Conservation (phyloP, 2,329 filamentous ascomycete genomes). For the Trichoderma guizhouense region DNA sequence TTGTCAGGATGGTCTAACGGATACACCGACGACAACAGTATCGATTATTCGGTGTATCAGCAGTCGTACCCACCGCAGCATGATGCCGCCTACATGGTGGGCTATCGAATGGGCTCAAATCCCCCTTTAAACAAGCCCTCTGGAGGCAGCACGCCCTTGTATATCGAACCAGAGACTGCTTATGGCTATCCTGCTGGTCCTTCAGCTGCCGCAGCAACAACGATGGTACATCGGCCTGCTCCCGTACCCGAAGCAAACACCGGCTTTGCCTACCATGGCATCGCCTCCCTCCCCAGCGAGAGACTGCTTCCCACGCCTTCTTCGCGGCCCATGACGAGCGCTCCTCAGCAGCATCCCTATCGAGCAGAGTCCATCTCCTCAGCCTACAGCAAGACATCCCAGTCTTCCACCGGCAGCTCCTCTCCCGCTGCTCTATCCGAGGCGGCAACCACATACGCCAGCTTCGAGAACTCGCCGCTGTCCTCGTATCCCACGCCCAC, state of each 20-base stretch:
- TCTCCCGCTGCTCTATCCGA: conserved; percentile 16
- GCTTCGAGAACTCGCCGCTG: conserved; percentile 17
- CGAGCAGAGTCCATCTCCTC: conserved; percentile 28
- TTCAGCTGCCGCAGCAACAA: conserved; percentile 9
- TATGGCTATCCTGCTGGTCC: conserved; percentile 27
- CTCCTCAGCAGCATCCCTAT: conserved; percentile 23
- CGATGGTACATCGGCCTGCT: conserved; percentile 20
- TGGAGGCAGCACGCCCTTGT: conserved; percentile 21
- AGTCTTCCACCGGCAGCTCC: conserved; percentile 8
- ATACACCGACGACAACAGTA: conserved; percentile 27
- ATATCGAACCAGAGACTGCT: conserved; percentile 27
- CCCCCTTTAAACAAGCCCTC: conserved; percentile 20
- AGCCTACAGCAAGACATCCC: conserved; percentile 22
- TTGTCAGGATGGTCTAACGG: conserved; percentile 26
- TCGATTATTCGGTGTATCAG: conserved; percentile 28
- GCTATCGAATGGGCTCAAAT: conserved; percentile 25
- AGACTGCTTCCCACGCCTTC: conserved; percentile 24
- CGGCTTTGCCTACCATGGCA: conserved; percentile 23
- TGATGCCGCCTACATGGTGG: conserved; percentile 28
- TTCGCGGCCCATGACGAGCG: conserved; percentile 22
- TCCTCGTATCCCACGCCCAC: conserved; percentile 13
- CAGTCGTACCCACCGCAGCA: conserved; percentile 20
- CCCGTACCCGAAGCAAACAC: conserved; percentile 19
- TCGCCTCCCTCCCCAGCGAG: conserved; percentile 22
- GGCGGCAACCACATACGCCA: conserved; percentile 10